phyloP scores from a whole-genome alignment of 768 basidiomycete genomes.

The Dentipellis fragilis region DNA sequence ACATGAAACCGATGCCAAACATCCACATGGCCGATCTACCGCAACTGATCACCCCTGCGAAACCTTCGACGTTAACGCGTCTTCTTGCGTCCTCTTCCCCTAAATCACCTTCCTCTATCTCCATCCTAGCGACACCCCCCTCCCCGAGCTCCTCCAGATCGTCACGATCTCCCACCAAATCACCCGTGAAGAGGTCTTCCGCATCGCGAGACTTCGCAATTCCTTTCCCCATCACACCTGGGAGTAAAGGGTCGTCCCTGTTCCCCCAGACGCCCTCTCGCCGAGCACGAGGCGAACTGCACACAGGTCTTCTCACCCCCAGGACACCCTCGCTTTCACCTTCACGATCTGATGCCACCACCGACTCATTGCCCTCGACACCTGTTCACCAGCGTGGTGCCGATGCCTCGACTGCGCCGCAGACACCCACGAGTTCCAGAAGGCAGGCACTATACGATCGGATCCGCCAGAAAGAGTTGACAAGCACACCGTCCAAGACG shows the following conservation, averaged over 20 bases:
- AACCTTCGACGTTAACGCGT: conserved; percentile 60
- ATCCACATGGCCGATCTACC: conserved; percentile 63
- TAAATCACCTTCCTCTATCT: conserved; percentile 29
- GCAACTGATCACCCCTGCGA: conserved; percentile 36
- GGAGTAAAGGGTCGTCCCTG: conserved; percentile 30
- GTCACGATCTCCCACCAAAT: conserved; percentile 25
- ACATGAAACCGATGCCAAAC: conserved; percentile 33
- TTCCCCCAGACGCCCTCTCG: conserved; percentile 60
- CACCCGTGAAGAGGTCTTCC: conserved; percentile 22
- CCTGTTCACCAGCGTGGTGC: conserved; percentile 54
- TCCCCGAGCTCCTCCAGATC: conserved; percentile 23
- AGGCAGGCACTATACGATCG: conserved; percentile 77
- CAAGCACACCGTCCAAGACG: conserved; percentile 53
- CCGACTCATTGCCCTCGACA: conserved; percentile 42
- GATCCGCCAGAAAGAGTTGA: conserved; percentile 61
- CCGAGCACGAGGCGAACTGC: conserved; percentile 24
- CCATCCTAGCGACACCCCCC: conserved; percentile 21
- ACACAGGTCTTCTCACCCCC: conserved; percentile 27
- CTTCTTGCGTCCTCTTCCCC: conserved; percentile 68
- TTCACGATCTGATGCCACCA: conserved; percentile 17
- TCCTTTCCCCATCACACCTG: conserved; percentile 40
- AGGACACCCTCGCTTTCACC: conserved; percentile 21
- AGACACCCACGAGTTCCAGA: conserved; percentile 67
- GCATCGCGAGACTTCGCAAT: conserved; percentile 28
- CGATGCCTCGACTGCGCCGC: conserved; percentile 43